A percentile compares a stretch with the other conserved stretches of the same genome.
Evolutionary conservation across 305 asterid genomes (phyloP).

Genomic region (Fraxinus platypoda): DNA sequence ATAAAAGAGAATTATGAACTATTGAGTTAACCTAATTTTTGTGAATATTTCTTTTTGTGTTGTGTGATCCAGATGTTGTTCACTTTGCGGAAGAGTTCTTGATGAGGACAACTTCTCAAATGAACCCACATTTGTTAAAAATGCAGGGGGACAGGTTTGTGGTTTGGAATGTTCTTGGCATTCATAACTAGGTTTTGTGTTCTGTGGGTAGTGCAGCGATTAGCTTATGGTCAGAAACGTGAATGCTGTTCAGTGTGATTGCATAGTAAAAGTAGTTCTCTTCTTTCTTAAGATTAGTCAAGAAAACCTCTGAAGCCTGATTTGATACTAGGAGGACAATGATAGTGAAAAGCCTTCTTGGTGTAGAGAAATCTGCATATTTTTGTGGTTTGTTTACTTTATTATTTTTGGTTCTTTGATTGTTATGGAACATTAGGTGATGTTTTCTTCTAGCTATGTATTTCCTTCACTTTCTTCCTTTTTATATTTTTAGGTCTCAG

Average conservation of each 20-base stretch:
- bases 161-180: constrained; percentile 3
- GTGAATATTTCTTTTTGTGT: neutral
- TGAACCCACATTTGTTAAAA: constrained; percentile 59
- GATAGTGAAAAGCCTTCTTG: neutral
- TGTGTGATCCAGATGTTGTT: constrained; percentile 52
- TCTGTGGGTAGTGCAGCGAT: neutral
- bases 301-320: neutral
- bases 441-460: neutral
- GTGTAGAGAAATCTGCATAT: neutral
- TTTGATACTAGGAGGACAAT: neutral
- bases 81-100: constrained; percentile 59
- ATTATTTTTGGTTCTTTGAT: neutral
- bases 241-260: neutral
- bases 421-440: neutral
- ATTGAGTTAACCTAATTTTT: neutral
- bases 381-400: neutral
- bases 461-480: neutral
- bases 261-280: neutral
- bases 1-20: neutral
- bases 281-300: neutral
- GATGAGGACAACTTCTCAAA: constrained; percentile 46
- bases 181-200: neutral
- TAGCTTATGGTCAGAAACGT: neutral
- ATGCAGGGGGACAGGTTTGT: constrained; percentile 61
- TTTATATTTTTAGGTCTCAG: neutral